These are phyloP conservation scores for Hypsizygus ulmarius DNA, from an alignment of 1,284 basidiomycete genomes.

Conservation along the genomic window DNA sequence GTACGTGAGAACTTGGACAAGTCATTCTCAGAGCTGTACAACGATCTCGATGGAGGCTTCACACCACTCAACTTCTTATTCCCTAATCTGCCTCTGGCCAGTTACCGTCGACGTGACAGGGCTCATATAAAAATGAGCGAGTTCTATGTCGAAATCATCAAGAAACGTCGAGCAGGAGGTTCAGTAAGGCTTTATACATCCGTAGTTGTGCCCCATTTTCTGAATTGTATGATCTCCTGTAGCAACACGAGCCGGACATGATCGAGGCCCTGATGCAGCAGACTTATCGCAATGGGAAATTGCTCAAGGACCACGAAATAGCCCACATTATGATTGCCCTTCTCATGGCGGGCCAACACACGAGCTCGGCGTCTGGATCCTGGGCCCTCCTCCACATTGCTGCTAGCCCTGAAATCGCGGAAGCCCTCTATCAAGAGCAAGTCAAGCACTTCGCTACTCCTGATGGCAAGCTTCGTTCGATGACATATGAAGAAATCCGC, in stretches of 20 bases:
- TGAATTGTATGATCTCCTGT: not conserved
- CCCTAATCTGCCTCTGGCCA: constrained; percentile 89
- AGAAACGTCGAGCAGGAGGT: constrained; percentile 64
- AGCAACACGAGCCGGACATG: constrained; percentile 81
- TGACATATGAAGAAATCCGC: constrained; percentile 88
- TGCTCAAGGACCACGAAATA: constrained; percentile 86
- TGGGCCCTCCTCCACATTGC: constrained; percentile 95
- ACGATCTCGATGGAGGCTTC: constrained; percentile 91
- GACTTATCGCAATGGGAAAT: constrained; percentile 82
- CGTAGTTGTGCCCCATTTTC: not conserved
- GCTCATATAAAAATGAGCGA: constrained; percentile 94
- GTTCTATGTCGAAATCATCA: constrained; percentile 90
- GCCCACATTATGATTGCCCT: constrained; percentile 97
- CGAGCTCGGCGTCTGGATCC: constrained; percentile 86
- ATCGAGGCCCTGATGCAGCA: constrained; percentile 86
- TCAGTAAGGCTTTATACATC: constrained; percentile 33
- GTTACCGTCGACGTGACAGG: constrained; percentile 78
- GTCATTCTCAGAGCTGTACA: constrained; percentile 83
- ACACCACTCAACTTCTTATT: constrained; percentile 94
- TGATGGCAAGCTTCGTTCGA: constrained; percentile 76
- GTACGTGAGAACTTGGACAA: constrained; percentile 81
- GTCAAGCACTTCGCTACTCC: constrained; percentile 77
- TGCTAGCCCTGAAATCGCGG: constrained; percentile 74
- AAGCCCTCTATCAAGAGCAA: constrained; percentile 88
- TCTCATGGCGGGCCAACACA: constrained; percentile 98